phyloP scores from a whole-genome alignment of 2,329 filamentous ascomycete species.

The Epicoccum nigrum region DNA sequence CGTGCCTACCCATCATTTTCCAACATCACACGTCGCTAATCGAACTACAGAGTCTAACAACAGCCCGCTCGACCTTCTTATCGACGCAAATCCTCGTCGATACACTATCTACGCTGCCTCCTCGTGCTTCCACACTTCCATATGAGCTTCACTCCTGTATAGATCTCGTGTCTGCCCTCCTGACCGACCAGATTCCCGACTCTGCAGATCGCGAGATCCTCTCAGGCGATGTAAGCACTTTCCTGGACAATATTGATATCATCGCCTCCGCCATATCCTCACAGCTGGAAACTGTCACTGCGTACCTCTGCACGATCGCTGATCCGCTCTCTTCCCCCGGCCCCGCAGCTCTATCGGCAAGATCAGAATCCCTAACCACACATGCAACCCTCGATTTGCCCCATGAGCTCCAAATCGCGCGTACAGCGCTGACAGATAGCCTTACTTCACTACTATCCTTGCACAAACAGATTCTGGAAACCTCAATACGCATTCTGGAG shows the following conservation, averaged over 20 bases:
- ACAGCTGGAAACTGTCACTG: slow-evolving; percentile 37
- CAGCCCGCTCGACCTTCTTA: slow-evolving; percentile 41
- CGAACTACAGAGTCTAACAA: slow-evolving; percentile 44
- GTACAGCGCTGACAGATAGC: slow-evolving; percentile 44
- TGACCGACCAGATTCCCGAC: slow-evolving; percentile 45
- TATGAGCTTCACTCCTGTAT: slow-evolving; percentile 52
- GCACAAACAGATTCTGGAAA: slow-evolving; percentile 47
- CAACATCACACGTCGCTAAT: slow-evolving; percentile 9
- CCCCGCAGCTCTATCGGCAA: slow-evolving; percentile 16
- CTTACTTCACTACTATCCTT: slow-evolving; percentile 41
- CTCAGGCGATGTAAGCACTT: slow-evolving; percentile 47
- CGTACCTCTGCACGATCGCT: slow-evolving; percentile 43
- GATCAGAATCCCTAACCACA: slow-evolving; percentile 17
- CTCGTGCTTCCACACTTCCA: slow-evolving; percentile 45
- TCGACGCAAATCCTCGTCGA: slow-evolving; percentile 43
- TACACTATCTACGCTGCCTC: slow-evolving; percentile 45
- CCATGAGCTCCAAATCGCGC: slow-evolving; percentile 34
- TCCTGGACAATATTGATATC: slow-evolving; percentile 48
- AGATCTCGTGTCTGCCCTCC: slow-evolving; percentile 50
- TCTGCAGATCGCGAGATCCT: slow-evolving; percentile 48
- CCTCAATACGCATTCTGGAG: slow-evolving; percentile 53
- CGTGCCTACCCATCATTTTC: no score
- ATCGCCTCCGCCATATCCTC: slow-evolving; percentile 45
- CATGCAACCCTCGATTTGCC: slow-evolving; percentile 26
- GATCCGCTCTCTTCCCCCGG: slow-evolving; percentile 25